Conservation (phyloP, 1,284 basidiomycete genomes). For the Ganoderma meredithae region DNA sequence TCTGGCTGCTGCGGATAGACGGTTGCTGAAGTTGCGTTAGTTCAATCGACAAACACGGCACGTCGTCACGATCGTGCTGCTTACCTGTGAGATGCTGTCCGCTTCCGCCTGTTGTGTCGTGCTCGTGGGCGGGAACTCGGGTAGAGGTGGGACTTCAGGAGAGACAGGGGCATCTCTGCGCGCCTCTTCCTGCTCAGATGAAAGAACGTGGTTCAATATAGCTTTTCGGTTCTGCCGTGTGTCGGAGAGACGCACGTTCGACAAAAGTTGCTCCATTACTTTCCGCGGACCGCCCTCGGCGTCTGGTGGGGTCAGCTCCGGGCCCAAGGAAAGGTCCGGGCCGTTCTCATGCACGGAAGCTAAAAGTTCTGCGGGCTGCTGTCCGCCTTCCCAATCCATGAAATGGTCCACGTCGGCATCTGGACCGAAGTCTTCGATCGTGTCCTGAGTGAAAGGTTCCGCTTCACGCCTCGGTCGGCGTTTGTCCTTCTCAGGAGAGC, state of each 20-base stretch:
- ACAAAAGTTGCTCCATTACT: constrained; percentile 12
- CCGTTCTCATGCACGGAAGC: constrained; percentile 3
- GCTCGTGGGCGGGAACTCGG: constrained; percentile 30
- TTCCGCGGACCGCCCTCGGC: constrained; percentile 9
- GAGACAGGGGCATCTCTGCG: constrained; percentile 4
- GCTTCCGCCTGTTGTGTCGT: constrained; percentile 37
- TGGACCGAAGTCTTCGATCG: constrained; percentile 26
- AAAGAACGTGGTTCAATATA: background rate
- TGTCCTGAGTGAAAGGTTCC: constrained; percentile 24
- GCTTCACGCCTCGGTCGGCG: constrained; percentile 2
- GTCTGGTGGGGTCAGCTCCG: constrained; percentile 19
- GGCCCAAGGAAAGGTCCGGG: constrained; percentile 26
- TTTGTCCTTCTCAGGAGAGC: constrained; percentile 33
- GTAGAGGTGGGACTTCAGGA: constrained; percentile 13
- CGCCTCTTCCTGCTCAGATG: constrained; percentile 1
- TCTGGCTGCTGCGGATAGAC: constrained; percentile 18
- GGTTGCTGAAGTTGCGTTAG: background rate
- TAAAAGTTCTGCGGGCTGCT: constrained; percentile 10
- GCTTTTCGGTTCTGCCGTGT: background rate
- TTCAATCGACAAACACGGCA: background rate
- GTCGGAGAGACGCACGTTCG: constrained; percentile 21
- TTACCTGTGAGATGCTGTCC: constrained; percentile 36
- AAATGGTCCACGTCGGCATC: constrained; percentile 30
- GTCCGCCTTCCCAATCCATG: constrained; percentile 34
- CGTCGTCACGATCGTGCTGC: background rate